Base-by-base conservation (phyloP, 2,329 filamentous ascomycete genomes). In the Dothideomycetidae sp. region DNA sequence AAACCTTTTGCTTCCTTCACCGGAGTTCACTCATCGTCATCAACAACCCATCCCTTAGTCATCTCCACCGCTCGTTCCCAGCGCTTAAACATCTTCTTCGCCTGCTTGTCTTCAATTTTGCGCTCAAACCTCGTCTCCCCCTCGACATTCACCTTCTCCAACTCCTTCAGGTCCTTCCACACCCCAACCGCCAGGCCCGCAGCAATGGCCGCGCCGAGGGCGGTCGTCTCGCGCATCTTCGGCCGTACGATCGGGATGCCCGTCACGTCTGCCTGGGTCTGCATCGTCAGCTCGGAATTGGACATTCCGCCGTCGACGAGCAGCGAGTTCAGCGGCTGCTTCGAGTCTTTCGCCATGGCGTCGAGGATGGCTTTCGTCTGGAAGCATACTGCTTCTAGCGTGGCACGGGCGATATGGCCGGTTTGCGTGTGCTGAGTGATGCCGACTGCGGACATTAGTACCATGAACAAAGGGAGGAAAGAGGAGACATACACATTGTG, bases 341-440 rank as follows among this genome's bases (percentile, higher is more conserved):
- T 76, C 37, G 78, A 85, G 60, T 93, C 85, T 48, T 78, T 75
- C 53, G 81, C 82, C 85, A 93, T 93, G 44, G 85, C 83, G 53
- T 90, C 78, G 15, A 93, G 71, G 50, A 93, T 93, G 14, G 85
- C 85, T 50, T 85, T 85, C 15, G 83, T 93, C 60, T 93, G 85
- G 66, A 82, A 92, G 63, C 85, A 93, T 26, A 82, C 86, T 3
- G 85, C 84, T 60, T 93, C 85, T 37, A 93, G 73, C 0, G 85
- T 93, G 23, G 85, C 85, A 43, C 85, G 78, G 31, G 83, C 84
- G 49, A 93, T 83, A 56, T 93, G 85, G 11, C 82, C 82, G 49
- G 77, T 77, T 53, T 84, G 71, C 0, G 85, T 93, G 61, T 85
- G 79, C 49, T 86, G 50, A 18, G 54, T 54, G 39, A 53, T 52